These are phyloP conservation scores for Podospora tetraspora DNA, from an alignment of 495 filamentous ascomycete genomes.

Conservation along the genomic window DNA sequence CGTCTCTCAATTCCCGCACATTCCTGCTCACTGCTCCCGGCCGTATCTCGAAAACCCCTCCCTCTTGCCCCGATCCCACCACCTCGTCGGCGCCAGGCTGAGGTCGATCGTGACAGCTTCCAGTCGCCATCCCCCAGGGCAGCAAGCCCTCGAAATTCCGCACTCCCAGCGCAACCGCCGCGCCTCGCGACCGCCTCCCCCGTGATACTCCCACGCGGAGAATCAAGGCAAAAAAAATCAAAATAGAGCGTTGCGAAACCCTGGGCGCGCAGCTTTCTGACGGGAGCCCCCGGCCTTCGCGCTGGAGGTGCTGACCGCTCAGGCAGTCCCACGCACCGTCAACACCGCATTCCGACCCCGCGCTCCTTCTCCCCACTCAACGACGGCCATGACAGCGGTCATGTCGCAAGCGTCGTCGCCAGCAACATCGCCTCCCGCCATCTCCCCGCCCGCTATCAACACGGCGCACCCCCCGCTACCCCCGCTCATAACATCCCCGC, in stretches of 20 bases:
- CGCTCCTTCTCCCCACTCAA: not conserved
- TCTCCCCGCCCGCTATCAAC: constrained; percentile 48
- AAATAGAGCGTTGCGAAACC: not conserved
- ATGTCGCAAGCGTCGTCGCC: constrained; percentile 55
- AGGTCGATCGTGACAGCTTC: constrained; percentile 8
- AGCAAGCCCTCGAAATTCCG: not conserved
- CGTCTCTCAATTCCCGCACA: not conserved
- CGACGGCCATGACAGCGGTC: constrained; percentile 46
- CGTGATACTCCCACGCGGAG: not conserved
- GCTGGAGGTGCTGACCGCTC: constrained; percentile 14
- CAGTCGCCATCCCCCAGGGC: not conserved
- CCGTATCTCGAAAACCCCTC: not conserved
- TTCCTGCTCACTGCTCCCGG: not conserved
- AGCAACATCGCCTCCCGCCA: constrained; percentile 47
- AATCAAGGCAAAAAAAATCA: not conserved
- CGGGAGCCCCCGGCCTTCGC: constrained; percentile 5
- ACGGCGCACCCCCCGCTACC: constrained; percentile 52
- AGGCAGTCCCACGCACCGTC: constrained; percentile 1
- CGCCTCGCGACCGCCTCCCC: not conserved
- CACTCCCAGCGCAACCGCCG: not conserved
- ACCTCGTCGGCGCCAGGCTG: not conserved
- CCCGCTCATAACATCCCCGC: constrained; percentile 57
- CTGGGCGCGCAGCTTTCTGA: not conserved
- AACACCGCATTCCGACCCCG: not conserved
- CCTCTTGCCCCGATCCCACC: not conserved